Conservation (phyloP, 495 filamentous ascomycete genomes). For the Peziza echinospora region DNA sequence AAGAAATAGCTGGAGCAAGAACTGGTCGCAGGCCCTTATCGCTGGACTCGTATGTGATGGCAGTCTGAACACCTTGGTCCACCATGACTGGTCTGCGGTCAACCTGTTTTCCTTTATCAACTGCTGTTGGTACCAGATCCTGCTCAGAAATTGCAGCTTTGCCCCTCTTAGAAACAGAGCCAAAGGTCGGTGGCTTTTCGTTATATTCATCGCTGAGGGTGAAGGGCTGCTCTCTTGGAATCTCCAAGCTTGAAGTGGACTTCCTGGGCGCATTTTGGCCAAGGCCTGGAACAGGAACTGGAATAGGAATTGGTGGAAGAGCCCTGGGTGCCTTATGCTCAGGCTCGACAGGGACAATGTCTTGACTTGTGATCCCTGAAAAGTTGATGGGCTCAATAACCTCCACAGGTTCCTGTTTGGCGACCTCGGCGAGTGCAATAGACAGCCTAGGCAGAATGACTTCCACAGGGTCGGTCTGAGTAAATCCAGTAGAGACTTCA, state of each 20-base stretch:
- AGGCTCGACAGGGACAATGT: conserved; percentile 11
- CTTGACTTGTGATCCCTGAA: conserved; percentile 9
- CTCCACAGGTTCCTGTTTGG: conserved; percentile 5
- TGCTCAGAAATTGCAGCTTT: conserved; percentile 17
- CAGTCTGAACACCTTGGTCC: conserved; percentile 54
- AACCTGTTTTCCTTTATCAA: background rate
- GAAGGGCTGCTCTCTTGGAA: conserved; percentile 7
- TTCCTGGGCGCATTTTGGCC: conserved; percentile 11
- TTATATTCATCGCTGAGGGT: conserved; percentile 15
- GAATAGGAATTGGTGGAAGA: conserved; percentile 2
- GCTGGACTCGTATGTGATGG: conserved; percentile 48
- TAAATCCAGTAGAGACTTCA: conserved; percentile 1
- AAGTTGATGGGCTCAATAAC: conserved; percentile 1
- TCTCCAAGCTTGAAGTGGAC: conserved; percentile 15
- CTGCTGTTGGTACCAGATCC: background rate
- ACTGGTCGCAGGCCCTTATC: conserved; percentile 25
- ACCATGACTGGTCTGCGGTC: conserved; percentile 20
- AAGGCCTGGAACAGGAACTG: conserved; percentile 5
- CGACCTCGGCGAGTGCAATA: conserved; percentile 8
- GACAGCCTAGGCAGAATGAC: conserved; percentile 6
- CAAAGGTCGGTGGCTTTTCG: conserved; percentile 22
- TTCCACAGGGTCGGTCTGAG: conserved; percentile 3
- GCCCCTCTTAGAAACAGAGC: conserved; percentile 22
- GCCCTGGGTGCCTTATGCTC: background rate
- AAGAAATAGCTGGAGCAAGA: conserved; percentile 2